Evolutionary conservation across 1,139 yeast genomes (phyloP).

Genomic region (Taphrina flavorubra): DNA sequence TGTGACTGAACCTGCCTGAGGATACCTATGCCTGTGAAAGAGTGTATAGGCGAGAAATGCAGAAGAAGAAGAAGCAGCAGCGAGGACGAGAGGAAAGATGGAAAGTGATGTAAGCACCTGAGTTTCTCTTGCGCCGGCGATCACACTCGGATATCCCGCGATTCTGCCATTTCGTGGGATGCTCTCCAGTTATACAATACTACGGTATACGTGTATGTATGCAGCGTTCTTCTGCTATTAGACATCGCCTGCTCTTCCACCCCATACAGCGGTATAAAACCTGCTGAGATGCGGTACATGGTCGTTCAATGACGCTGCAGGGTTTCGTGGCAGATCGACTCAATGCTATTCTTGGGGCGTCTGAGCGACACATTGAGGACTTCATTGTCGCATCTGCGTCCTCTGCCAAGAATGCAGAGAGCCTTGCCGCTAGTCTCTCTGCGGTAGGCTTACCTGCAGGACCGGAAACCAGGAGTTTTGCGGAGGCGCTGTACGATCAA

Average conservation of each 20-base stretch:
- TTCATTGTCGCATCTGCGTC: slow-evolving; percentile 41
- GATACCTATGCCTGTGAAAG: neutral
- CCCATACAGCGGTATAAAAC: too few species aligned
- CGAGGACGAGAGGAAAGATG: neutral
- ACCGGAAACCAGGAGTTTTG: slow-evolving; percentile 47
- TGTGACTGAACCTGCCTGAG: too few species aligned
- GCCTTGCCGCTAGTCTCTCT: slow-evolving; percentile 47
- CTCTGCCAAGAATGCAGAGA: slow-evolving; percentile 37
- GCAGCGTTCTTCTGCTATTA: neutral
- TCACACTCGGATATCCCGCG: neutral
- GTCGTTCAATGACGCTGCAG: slow-evolving; percentile 31
- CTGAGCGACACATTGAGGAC: slow-evolving; percentile 43
- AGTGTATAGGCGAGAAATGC: neutral
- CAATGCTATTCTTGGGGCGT: slow-evolving; percentile 40
- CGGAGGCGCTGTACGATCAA: slow-evolving; percentile 48
- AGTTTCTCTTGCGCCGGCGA: neutral
- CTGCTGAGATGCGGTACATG: too few species aligned
- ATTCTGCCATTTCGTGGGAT: too few species aligned
- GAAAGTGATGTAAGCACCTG: slow-evolving; percentile 7
- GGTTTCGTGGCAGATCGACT: slow-evolving; percentile 37
- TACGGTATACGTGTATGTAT: neutral
- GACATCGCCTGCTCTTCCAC: too few species aligned
- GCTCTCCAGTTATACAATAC: too few species aligned
- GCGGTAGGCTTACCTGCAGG: slow-evolving; percentile 50
- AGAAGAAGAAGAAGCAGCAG: neutral